Evolutionary conservation across 2,329 filamentous ascomycete genomes (phyloP), one percentile per base, ranked within the genome.

Genomic region (Phoma sp.): DNA sequence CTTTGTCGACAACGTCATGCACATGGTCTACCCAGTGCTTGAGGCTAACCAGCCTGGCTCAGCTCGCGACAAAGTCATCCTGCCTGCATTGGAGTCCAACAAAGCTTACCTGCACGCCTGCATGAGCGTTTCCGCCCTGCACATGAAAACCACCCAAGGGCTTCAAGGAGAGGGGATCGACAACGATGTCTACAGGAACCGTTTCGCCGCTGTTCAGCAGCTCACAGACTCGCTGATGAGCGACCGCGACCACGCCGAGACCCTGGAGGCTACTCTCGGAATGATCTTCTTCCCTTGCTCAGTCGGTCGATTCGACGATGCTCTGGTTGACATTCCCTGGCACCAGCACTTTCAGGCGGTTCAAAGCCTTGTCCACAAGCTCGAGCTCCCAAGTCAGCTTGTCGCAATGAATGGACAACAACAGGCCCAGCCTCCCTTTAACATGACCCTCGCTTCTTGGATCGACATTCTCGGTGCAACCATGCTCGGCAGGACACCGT

Each of bases 221-320:
- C 84, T 98, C 3, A 96, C 92, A 74, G 87, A 92, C 59, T 88
- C 91, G 0, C 83, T 98, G 50, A 87, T 87, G 69, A 82, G 83
- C 54, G 92, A 97, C 71, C 87, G 88, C 69, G 83, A 96, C 71
- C 92, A 96, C 73, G 84, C 89, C 55, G 86, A 95, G 74, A 96
- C 96, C 65, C 86, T 98, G 11, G 93, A 98, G 76, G 92, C 93
- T 1, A 92, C 93, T 0, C 83, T 98, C 5, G 92, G 91, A 45
- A 92, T 98, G 85, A 96, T 97, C 73, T 95, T 96, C 79, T 96
- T 97, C 80, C 92, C 96, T 73, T 95, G 90, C 78, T 89, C 91
- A 21, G 93, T 98, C 60, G 93, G 93, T 47, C 86, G 91, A 66
- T 87, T 89, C 29, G 89, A 95, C 66, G 92, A 97, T 71, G 84